These are phyloP conservation scores for Cercis canadensis DNA, from an alignment of 306 rosid genomes.

Conservation along the genomic window DNA sequence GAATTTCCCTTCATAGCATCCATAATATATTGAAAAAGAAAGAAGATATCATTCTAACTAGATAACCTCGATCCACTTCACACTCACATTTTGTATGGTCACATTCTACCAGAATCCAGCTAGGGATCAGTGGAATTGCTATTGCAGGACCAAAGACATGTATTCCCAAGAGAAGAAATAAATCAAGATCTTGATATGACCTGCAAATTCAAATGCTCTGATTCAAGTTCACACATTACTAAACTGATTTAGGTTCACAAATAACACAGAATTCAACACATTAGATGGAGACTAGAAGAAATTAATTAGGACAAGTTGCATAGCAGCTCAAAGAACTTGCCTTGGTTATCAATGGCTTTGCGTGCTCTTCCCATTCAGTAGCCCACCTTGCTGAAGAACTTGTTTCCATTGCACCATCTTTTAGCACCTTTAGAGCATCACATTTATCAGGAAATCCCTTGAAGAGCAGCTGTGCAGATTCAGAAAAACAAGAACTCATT, in stretches of 20 bases:
- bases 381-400: constrained; percentile 78
- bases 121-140: too few species aligned
- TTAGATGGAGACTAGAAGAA: background rate
- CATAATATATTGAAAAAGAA: too few species aligned
- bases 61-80: too few species aligned
- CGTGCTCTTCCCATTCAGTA: constrained; percentile 92
- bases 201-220: constrained; percentile 43
- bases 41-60: too few species aligned
- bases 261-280: background rate
- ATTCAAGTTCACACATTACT: background rate
- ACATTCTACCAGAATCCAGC: too few species aligned
- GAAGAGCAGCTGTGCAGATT: constrained; percentile 68
- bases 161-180: background rate
- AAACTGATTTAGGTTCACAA: background rate
- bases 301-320: constrained; percentile 11
- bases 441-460: constrained; percentile 89
- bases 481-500: constrained; percentile 31
- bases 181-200: constrained; percentile 45
- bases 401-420: constrained; percentile 68
- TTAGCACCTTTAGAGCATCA: constrained; percentile 60
- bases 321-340: constrained; percentile 37
- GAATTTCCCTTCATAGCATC: too few species aligned
- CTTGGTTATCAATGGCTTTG: constrained; percentile 79
- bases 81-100: too few species aligned
- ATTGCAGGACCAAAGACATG: background rate